These are phyloP conservation scores for Jimgerdemannia flammicorona DNA, from an alignment of 192 early-diverging fungal genomes.

Conservation along the genomic window DNA sequence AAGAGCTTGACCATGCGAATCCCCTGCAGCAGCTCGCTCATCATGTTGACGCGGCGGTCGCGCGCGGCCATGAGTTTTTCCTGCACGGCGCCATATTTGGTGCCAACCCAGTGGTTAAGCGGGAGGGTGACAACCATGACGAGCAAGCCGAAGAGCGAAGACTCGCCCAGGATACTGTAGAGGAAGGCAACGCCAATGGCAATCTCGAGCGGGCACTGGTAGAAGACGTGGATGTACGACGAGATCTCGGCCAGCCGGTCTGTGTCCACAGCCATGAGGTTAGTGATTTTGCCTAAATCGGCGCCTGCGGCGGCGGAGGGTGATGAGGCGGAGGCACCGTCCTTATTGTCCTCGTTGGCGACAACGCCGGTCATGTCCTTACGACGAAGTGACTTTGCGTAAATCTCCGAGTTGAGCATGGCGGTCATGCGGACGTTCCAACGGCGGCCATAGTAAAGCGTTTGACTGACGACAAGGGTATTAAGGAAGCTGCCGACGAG, in stretches of 20 bases:
- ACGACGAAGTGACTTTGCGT: slow-evolving; percentile 44
- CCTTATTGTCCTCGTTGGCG: slow-evolving; percentile 7
- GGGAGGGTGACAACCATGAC: slow-evolving; percentile 66
- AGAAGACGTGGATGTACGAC: slow-evolving; percentile 58
- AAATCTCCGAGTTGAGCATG: slow-evolving; percentile 53
- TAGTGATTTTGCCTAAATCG: slow-evolving; percentile 63
- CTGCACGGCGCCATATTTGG: slow-evolving; percentile 50
- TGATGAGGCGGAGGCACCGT: slow-evolving; percentile 7
- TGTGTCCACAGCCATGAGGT: slow-evolving; percentile 72
- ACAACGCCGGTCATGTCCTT: slow-evolving; percentile 44
- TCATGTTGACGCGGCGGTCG: slow-evolving; percentile 74
- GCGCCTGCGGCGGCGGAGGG: slow-evolving; percentile 22
- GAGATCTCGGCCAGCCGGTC: slow-evolving; percentile 54
- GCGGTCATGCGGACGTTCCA: slow-evolving; percentile 46
- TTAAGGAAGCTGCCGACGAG: slow-evolving; percentile 34
- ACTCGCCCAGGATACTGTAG: slow-evolving; percentile 69
- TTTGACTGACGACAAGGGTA: slow-evolving; percentile 40
- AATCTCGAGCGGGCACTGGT: slow-evolving; percentile 68
- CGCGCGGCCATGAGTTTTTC: slow-evolving; percentile 51
- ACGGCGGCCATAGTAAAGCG: slow-evolving; percentile 46
- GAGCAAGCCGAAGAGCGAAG: slow-evolving; percentile 75
- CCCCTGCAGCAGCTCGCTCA: slow-evolving; percentile 67
- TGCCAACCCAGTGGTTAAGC: slow-evolving; percentile 54
- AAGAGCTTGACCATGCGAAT: slow-evolving; percentile 91
- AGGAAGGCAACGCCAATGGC: slow-evolving; percentile 63